Evolutionary conservation across 441 rosid species (phyloP).

Genomic region (Codiaeum variegatum): DNA sequence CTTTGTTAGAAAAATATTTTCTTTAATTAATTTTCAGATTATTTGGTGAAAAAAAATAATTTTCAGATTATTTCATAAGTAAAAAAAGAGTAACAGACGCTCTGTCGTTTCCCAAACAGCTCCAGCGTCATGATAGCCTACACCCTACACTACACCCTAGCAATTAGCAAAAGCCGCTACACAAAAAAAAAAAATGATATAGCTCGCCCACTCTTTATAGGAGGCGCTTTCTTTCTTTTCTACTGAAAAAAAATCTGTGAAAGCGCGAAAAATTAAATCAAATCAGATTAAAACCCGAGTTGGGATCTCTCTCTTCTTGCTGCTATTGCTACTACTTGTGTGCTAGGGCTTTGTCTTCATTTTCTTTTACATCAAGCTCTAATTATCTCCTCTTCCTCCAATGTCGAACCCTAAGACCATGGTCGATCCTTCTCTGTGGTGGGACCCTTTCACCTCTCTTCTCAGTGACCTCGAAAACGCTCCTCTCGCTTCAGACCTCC

Average conservation of each 20-base stretch:
- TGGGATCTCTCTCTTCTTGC: not conserved
- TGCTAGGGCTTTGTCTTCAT: conserved; percentile 41
- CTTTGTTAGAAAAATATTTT: too few relatives aligned
- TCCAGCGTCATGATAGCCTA: too few relatives aligned
- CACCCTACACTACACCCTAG: too few relatives aligned
- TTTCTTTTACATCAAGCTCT: not conserved
- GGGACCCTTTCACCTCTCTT: conserved; percentile 66
- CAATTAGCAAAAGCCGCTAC: too few relatives aligned
- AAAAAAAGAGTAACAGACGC: too few relatives aligned
- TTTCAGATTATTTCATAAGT: too few relatives aligned
- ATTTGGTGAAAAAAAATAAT: too few relatives aligned
- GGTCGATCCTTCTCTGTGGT: conserved; percentile 74
- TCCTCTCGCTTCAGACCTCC: conserved; percentile 54
- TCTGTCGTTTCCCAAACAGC: too few relatives aligned
- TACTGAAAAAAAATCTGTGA: not conserved
- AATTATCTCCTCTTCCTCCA: not conserved
- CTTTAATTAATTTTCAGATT: too few relatives aligned
- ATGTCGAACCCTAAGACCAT: conserved; percentile 57
- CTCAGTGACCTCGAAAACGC: conserved; percentile 64
- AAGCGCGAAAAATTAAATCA: conserved; percentile 17
- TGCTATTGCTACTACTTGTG: not conserved
- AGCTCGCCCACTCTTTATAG: too few relatives aligned
- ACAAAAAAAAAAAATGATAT: too few relatives aligned
- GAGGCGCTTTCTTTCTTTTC: too few relatives aligned
- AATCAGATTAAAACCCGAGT: not conserved